Percentiles rank a stretch among this genome's conserved stretches.
These are phyloP conservation scores for Syncephalastrum sp. DNA, from an alignment of 371 early-diverging fungal genomes.

Conservation along the genomic window DNA sequence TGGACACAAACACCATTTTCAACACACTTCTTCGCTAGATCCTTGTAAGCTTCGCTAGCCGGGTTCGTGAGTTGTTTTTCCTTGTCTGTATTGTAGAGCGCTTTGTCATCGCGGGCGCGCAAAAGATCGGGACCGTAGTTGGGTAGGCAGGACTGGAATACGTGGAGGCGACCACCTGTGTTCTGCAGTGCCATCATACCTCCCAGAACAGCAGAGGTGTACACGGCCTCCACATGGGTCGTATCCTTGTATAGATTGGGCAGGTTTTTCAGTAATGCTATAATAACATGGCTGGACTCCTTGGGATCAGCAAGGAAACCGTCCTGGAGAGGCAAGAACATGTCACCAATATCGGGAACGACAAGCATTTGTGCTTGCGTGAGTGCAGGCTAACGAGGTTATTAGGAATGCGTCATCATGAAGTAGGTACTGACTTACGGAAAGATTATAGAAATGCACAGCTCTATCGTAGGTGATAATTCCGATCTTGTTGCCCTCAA, in stretches of 20 bases:
- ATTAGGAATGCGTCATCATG: background rate
- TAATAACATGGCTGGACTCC: conserved; percentile 78
- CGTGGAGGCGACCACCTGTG: conserved; percentile 83
- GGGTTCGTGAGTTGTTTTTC: conserved; percentile 83
- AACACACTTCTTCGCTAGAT: conserved; percentile 80
- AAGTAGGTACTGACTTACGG: conserved; percentile 43
- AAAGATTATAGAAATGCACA: conserved; percentile 93
- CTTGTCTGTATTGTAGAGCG: conserved; percentile 89
- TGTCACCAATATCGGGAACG: conserved; percentile 89
- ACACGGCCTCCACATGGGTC: conserved; percentile 73
- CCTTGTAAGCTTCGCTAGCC: conserved; percentile 83
- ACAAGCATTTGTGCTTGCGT: conserved; percentile 95
- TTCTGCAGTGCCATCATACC: conserved; percentile 69
- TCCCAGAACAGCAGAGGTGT: conserved; percentile 86
- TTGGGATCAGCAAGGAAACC: conserved; percentile 89
- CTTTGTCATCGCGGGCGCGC: conserved; percentile 83
- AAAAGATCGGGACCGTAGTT: conserved; percentile 85
- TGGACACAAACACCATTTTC: conserved; percentile 85
- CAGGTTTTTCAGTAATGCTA: conserved; percentile 77
- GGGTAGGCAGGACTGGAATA: conserved; percentile 92
- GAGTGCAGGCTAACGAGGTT: conserved; percentile 53
- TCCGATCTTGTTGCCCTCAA: conserved; percentile 68
- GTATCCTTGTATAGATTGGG: conserved; percentile 86
- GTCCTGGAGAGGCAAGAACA: conserved; percentile 91
- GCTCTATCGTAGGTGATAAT: conserved; percentile 89